A percentile compares a stretch with the other conserved stretches of the same genome.
Evolutionary conservation across 768 basidiomycete genomes (phyloP).

Genomic region (Dioszegia crocea): DNA sequence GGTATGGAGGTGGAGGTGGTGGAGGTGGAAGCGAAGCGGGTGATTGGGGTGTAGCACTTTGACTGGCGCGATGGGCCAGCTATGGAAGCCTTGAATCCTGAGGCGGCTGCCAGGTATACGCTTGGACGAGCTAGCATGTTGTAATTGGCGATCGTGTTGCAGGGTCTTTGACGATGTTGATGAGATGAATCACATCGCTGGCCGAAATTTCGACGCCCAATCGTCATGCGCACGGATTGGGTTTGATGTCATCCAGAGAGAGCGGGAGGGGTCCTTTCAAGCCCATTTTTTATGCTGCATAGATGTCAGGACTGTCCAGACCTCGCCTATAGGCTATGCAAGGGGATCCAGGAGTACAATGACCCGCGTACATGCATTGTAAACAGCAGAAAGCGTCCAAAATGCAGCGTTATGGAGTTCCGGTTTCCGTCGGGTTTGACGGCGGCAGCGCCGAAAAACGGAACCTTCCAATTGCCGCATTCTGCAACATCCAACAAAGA

Average conservation of each 20-base stretch:
- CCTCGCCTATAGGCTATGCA: too few species aligned
- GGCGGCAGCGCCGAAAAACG: background rate
- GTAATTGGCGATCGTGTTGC: too few species aligned
- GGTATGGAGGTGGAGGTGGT: background rate
- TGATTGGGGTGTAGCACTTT: background rate
- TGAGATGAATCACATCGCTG: too few species aligned
- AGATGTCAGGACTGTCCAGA: too few species aligned
- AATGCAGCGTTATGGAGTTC: background rate
- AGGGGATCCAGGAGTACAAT: background rate
- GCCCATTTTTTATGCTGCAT: too few species aligned
- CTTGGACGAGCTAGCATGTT: background rate
- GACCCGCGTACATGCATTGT: background rate
- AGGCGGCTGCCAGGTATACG: background rate
- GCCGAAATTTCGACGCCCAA: background rate
- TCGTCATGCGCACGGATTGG: too few species aligned
- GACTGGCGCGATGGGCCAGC: background rate
- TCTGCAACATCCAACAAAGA: too few species aligned
- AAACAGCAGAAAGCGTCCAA: background rate
- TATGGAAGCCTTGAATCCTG: conserved; percentile 1
- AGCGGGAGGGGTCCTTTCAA: too few species aligned
- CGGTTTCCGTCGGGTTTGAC: background rate
- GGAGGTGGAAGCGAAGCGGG: conserved; percentile 1
- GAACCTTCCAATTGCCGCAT: background rate
- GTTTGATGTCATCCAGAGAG: too few species aligned
- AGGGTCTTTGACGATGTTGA: too few species aligned